Evolutionary conservation across 1,139 yeast genomes (phyloP).

Genomic region (Diutina pseudorugosa): DNA sequence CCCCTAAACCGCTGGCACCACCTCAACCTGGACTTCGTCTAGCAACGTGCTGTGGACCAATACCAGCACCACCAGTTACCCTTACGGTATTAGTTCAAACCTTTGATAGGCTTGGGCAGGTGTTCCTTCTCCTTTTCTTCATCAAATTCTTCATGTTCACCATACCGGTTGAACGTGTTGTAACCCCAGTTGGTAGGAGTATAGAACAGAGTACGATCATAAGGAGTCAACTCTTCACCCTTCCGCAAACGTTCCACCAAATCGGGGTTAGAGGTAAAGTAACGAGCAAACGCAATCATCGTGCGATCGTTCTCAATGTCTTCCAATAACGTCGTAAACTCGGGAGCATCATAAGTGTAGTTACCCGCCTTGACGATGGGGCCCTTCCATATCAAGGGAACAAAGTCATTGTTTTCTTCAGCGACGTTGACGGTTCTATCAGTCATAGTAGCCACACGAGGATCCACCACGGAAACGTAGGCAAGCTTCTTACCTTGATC

Average conservation of each 20-base stretch:
- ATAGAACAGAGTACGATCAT: constrained; percentile 3
- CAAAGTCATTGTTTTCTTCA: constrained; percentile 20
- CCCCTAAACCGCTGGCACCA: too few relatives aligned
- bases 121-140: background rate
- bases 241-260: constrained; percentile 2
- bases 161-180: background rate
- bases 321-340: constrained; percentile 10
- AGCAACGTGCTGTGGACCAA: too few relatives aligned
- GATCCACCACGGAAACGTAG: constrained; percentile 32
- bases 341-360: constrained; percentile 17
- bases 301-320: constrained; percentile 19
- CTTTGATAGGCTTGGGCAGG: background rate
- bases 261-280: constrained; percentile 10
- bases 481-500: constrained; percentile 29
- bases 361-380: constrained; percentile 35
- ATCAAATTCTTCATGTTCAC: background rate
- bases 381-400: constrained; percentile 36
- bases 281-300: constrained; percentile 23
- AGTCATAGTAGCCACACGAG: constrained; percentile 16
- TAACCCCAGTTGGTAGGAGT: constrained; percentile 3
- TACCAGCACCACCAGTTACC: too few relatives aligned
- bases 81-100: too few relatives aligned
- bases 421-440: constrained; percentile 7
- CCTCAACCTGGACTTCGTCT: too few relatives aligned
- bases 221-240: background rate